Evolutionary conservation across 768 basidiomycete species (phyloP), one percentile per base, ranked within the genome.

Genomic region (Naganishia kalamii): DNA sequence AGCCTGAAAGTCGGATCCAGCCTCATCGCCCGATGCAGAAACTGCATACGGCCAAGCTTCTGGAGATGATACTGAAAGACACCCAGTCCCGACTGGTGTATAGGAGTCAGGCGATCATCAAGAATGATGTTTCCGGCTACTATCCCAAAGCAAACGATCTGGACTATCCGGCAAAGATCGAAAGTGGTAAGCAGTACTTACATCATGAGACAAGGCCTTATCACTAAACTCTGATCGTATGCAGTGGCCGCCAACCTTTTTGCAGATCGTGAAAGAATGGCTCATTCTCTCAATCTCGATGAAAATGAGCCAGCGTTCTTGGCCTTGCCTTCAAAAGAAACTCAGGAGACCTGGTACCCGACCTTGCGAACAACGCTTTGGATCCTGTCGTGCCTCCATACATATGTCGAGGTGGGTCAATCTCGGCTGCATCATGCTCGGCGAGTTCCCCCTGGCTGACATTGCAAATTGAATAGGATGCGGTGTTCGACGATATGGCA

Each of bases 11-110:
- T 13, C 19, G 30, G 12, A 63, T 63, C 1, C 66, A 63, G 49
- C 62, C 66, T n/a, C 66, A 68, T 48, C 61, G 66, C 52, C 75
- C 73, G 12, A 80, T 87, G 4, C 81, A 82, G 21, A 81, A 82
- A 54, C 80, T 97, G 50, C 89, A 93, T 68, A 89, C 90, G 70
- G 86, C 86, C 62, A 84, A 87, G 47, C 80, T 98, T 2, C 79
- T 97, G 50, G 85, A 88, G 73, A 90, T 92, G 86, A 87, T 97
- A 0, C 78, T 97, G 29, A 93, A 97, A 75, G 94, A 98, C 74
- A 92, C 93, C 0, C 94, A 98, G 81, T 97, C 96, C 13, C 80
- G 92, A 62, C 77, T 98, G 49, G 92, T 97, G 71, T 98, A 98
- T 83, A 89, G 96, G 75, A 93, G 93, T 6, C 93, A 98, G 78